phyloP scores from a whole-genome alignment of 2,329 filamentous ascomycete species.

The Sporothrix variecibatus region DNA sequence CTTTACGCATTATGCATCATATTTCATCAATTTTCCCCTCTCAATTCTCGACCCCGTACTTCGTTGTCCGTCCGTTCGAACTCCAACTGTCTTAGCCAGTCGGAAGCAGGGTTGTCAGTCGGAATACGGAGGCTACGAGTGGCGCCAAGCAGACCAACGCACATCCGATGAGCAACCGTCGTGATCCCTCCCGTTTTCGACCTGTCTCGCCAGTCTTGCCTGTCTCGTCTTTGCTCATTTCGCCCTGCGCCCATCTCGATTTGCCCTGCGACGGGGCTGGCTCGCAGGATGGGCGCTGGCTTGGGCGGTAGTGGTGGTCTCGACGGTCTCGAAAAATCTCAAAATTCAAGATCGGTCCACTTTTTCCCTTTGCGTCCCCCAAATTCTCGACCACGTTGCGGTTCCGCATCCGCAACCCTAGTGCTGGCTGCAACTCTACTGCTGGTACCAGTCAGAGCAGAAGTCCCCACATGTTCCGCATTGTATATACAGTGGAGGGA shows the following conservation, averaged over 20 bases:
- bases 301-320: not conserved
- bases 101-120: constrained; percentile 7
- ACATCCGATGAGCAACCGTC: not conserved
- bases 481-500: not conserved
- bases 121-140: not conserved
- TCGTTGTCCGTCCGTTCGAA: not conserved
- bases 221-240: not conserved
- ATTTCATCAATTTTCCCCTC: not conserved
- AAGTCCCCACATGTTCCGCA: constrained; percentile 13
- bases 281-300: not conserved
- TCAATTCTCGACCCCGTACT: not conserved
- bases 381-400: constrained; percentile 20
- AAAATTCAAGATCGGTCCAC: not conserved
- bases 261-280: not conserved
- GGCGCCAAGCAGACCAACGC: not conserved
- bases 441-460: not conserved
- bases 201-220: not conserved
- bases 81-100: not conserved
- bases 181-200: not conserved
- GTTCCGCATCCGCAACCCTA: constrained; percentile 22
- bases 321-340: not conserved
- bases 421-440: not conserved
- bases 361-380: constrained; percentile 8
- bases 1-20: not conserved
- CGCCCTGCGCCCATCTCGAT: not conserved